These are phyloP conservation scores for Teratosphaeria gauchensis DNA, from an alignment of 2,329 filamentous ascomycete genomes.

Conservation along the genomic window DNA sequence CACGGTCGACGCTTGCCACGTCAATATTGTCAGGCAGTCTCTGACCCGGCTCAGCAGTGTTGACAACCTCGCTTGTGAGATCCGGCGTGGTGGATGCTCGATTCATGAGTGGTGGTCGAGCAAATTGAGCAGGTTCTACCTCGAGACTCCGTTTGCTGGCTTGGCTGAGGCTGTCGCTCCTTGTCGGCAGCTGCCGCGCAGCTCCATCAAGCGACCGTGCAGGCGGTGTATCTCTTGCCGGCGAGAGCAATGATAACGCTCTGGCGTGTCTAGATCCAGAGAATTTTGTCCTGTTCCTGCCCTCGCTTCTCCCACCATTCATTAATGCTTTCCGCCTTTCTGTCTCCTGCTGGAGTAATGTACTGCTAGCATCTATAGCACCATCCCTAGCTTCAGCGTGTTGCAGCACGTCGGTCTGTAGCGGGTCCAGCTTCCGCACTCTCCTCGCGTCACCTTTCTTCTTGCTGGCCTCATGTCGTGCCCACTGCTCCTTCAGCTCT, in stretches of 20 bases:
- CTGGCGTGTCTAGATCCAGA: conserved; percentile 52
- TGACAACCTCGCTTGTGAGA: conserved; percentile 22
- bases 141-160: conserved; percentile 1
- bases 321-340: conserved; percentile 65
- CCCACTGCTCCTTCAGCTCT: conserved; percentile 75
- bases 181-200: conserved; percentile 6
- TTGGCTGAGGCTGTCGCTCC: conserved; percentile 16
- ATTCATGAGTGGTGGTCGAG: conserved; percentile 1
- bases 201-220: not conserved
- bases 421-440: conserved; percentile 37
- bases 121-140: not conserved
- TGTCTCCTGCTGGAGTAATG: conserved; percentile 49
- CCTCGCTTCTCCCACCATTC: conserved; percentile 30
- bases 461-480: conserved; percentile 63
- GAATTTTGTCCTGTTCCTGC: conserved; percentile 49
- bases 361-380: conserved; percentile 35
- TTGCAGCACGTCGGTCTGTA: conserved; percentile 33
- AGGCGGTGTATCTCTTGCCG: conserved; percentile 21
- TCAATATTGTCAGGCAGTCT: conserved; percentile 15
- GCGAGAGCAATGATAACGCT: conserved; percentile 76
- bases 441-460: conserved; percentile 60
- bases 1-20: conserved; percentile 36
- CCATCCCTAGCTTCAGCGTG: conserved; percentile 32
- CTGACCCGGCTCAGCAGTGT: conserved; percentile 16
- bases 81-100: conserved; percentile 14